phyloP scores from a whole-genome alignment of 139 green algal species.

The Auxenochlorella pyrenoidosa region DNA sequence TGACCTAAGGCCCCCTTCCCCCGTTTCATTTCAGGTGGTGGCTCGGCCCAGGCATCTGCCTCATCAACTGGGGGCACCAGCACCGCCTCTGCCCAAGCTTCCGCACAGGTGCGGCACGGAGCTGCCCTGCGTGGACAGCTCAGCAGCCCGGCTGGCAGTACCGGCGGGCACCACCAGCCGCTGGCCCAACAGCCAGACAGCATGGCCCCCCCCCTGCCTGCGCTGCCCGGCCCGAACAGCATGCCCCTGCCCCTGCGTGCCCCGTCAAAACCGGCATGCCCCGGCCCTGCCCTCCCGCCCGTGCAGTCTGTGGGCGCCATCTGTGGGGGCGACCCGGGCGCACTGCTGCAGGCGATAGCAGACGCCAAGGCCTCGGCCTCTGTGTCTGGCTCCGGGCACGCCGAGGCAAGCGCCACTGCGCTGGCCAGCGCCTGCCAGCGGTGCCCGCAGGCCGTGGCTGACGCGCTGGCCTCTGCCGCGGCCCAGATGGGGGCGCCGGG shows the following conservation, averaged over 20 bases:
- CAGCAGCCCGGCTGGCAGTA: neutral
- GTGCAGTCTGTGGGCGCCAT: neutral
- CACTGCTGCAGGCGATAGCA: neutral
- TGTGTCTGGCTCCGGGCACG: neutral
- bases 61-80: neutral
- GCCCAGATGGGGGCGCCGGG: neutral
- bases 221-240: too few relatives aligned
- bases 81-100: neutral
- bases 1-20: too few relatives aligned
- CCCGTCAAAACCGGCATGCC: too few relatives aligned
- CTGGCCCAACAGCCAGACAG: too few relatives aligned
- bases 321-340: neutral
- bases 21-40: neutral
- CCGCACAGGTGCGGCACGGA: neutral
- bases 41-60: neutral
- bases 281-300: neutral
- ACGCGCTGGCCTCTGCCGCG: neutral
- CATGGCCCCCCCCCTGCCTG: too few relatives aligned
- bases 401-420: neutral
- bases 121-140: neutral
- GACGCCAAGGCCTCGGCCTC: neutral
- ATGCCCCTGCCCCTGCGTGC: too few relatives aligned
- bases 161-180: too few relatives aligned
- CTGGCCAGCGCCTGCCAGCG: neutral
- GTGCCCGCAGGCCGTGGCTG: neutral